These are phyloP conservation scores for Ustilago nuda DNA, from an alignment of 1,284 basidiomycete genomes.

Conservation along the genomic window DNA sequence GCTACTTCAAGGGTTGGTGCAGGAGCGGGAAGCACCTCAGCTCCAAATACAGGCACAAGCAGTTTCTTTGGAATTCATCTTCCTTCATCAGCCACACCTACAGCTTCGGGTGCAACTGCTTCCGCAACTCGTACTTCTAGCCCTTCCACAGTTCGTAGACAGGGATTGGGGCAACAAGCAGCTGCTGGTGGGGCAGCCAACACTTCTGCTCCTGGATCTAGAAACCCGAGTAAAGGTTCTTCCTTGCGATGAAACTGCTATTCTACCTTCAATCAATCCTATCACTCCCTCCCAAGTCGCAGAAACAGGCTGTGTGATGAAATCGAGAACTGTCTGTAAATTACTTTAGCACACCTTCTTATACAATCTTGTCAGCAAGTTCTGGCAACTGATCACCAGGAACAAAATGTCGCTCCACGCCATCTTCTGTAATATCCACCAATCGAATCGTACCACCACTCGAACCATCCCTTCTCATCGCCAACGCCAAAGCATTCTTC, in stretches of 20 bases:
- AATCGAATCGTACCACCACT: slow-evolving; percentile 97
- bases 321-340: neutral
- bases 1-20: neutral
- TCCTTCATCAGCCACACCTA: slow-evolving; percentile 9
- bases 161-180: slow-evolving; percentile 5
- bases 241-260: slow-evolving; percentile 17
- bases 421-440: slow-evolving; percentile 92
- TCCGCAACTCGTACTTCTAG: slow-evolving; percentile 14
- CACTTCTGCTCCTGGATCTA: slow-evolving; percentile 30
- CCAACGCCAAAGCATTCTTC: slow-evolving; percentile 88
- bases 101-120: slow-evolving; percentile 7
- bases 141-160: slow-evolving; percentile 30
- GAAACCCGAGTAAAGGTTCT: slow-evolving; percentile 42
- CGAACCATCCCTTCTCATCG: slow-evolving; percentile 97
- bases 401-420: slow-evolving; percentile 90
- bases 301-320: neutral
- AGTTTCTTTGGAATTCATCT: slow-evolving; percentile 54
- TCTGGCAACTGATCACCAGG: slow-evolving; percentile 76
- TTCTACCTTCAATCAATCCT: no score
- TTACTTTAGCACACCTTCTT: slow-evolving; percentile 13
- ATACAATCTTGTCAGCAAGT: slow-evolving; percentile 60
- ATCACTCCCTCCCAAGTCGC: no score
- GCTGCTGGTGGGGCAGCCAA: neutral
- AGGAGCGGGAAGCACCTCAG: slow-evolving; percentile 1
- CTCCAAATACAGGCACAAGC: slow-evolving; percentile 20